These are phyloP conservation scores for Eimeria praecox DNA, from an alignment of 169 alveolate genomes.

Conservation along the genomic window DNA sequence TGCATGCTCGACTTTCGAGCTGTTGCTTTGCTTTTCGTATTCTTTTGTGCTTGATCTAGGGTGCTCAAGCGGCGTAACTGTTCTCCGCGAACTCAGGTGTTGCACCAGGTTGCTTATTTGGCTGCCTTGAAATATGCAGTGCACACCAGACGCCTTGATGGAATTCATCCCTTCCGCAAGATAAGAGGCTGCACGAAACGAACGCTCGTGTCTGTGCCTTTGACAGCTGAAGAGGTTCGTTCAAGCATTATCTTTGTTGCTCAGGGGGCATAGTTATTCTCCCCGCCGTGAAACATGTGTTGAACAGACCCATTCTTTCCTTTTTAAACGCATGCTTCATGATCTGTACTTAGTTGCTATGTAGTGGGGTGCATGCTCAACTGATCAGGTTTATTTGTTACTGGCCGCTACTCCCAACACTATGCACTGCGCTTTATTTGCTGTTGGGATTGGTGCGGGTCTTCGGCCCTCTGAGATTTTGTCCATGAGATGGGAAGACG, in stretches of 20 bases:
- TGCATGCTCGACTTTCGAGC: background rate
- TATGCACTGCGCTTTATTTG: constrained; percentile 86
- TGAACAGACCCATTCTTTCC: background rate
- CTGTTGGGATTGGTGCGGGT: constrained; percentile 88
- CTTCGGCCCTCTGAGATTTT: constrained; percentile 87
- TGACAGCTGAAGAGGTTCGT: constrained; percentile 75
- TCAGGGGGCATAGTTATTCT: background rate
- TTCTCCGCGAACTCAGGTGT: constrained; percentile 86
- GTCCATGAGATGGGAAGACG: constrained; percentile 86
- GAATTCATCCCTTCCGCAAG: constrained; percentile 84
- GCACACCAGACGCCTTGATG: constrained; percentile 83
- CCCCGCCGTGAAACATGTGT: background rate
- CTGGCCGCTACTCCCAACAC: constrained; percentile 82
- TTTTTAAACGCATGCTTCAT: background rate
- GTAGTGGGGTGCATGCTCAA: background rate
- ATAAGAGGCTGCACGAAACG: constrained; percentile 86
- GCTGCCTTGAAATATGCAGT: constrained; percentile 87
- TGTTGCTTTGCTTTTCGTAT: background rate
- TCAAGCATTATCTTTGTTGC: no score
- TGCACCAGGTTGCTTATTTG: constrained; percentile 87
- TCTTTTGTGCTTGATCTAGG: constrained; percentile 66
- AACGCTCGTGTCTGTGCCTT: constrained; percentile 76
- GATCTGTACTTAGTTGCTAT: background rate
- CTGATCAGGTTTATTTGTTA: constrained; percentile 82
- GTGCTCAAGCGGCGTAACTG: constrained; percentile 83